A percentile compares a stretch with the other conserved stretches of the same genome.
These are phyloP conservation scores for Tricholoma sp. DNA, from an alignment of 768 basidiomycete genomes.

Conservation along the genomic window DNA sequence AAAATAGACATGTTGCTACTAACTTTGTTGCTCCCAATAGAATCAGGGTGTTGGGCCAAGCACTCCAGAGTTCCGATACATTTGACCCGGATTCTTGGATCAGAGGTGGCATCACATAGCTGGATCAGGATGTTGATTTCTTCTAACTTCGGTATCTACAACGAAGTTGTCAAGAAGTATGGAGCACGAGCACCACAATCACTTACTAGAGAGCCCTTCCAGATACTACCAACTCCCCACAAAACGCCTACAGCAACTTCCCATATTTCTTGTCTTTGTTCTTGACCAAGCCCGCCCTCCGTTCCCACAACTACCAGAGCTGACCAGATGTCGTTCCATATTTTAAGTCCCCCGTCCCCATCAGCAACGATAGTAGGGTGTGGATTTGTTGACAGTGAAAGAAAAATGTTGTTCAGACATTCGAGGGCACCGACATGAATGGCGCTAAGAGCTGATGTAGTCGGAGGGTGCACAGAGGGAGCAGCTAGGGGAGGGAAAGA, in stretches of 20 bases:
- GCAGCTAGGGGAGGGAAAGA: slow-evolving; percentile 75
- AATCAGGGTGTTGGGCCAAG: slow-evolving; percentile 64
- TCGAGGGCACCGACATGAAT: slow-evolving; percentile 85
- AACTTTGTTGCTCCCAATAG: slow-evolving; percentile 64
- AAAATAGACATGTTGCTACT: slow-evolving; percentile 8
- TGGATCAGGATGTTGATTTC: slow-evolving; percentile 64
- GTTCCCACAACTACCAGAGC: slow-evolving; percentile 57
- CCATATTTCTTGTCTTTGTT: slow-evolving; percentile 71
- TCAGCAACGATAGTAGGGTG: slow-evolving; percentile 39
- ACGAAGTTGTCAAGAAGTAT: neutral
- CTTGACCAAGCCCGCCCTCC: slow-evolving; percentile 57
- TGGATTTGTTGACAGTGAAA: slow-evolving; percentile 56
- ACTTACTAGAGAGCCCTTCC: slow-evolving; percentile 62
- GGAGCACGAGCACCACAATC: neutral
- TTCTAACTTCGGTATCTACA: slow-evolving; percentile 51
- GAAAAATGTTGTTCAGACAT: slow-evolving; percentile 85
- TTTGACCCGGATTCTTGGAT: slow-evolving; percentile 59
- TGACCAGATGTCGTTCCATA: slow-evolving; percentile 68
- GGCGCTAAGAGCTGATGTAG: slow-evolving; percentile 77
- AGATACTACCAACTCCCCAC: slow-evolving; percentile 82
- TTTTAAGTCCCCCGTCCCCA: slow-evolving; percentile 38
- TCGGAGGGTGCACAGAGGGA: slow-evolving; percentile 79
- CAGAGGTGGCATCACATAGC: slow-evolving; percentile 50
- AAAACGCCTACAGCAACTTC: slow-evolving; percentile 74
- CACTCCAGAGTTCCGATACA: slow-evolving; percentile 84